Conservation (phyloP, 495 filamentous ascomycete genomes). For the Lophiotrema nucula region DNA sequence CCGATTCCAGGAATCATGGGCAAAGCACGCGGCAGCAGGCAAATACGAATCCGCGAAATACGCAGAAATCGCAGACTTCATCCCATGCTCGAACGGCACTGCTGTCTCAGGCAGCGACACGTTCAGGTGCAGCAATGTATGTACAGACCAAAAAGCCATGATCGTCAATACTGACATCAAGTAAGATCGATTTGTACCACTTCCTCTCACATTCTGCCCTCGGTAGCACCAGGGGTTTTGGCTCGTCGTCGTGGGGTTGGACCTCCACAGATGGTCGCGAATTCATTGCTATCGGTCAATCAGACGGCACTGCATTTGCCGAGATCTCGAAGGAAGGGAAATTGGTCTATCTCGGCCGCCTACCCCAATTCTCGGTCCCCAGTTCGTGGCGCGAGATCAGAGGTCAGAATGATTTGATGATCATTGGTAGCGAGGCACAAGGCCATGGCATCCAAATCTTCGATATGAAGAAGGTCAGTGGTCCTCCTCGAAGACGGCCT, state of each 20-base stretch:
- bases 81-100: conserved; percentile 49
- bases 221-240: conserved; percentile 43
- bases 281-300: conserved; percentile 57
- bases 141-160: background rate
- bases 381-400: conserved; percentile 34
- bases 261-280: conserved; percentile 57
- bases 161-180: background rate
- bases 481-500: conserved; percentile 24
- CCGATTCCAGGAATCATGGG: conserved; percentile 19
- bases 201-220: conserved; percentile 54
- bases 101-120: conserved; percentile 44
- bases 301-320: conserved; percentile 57
- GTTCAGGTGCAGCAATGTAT: conserved; percentile 51
- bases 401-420: conserved; percentile 24
- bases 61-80: conserved; percentile 15
- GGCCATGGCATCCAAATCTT: conserved; percentile 39
- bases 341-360: conserved; percentile 54
- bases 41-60: conserved; percentile 22
- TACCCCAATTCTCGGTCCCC: conserved; percentile 23
- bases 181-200: conserved; percentile 52
- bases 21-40: conserved; percentile 12
- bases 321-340: conserved; percentile 53
- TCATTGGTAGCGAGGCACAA: conserved; percentile 30
- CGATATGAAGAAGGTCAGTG: conserved; percentile 38
- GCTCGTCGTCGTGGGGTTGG: conserved; percentile 52